Base-by-base conservation (phyloP, 441 rosid species). In the Kokia cookei region DNA sequence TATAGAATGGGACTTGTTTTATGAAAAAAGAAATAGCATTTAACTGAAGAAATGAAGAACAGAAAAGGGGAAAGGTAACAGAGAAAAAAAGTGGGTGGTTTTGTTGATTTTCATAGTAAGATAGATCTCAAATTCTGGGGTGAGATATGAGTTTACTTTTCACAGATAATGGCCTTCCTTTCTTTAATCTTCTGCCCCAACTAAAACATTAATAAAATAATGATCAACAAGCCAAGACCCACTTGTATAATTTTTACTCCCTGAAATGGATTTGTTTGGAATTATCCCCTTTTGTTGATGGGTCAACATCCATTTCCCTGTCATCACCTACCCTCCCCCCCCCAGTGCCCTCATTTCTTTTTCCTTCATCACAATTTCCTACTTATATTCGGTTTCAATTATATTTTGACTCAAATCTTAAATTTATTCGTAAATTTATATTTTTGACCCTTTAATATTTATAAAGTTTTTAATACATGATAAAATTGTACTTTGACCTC, bases 291-390 rank as follows among this genome's bases (percentile, higher is more conserved):
- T 79, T 93, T 82, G 98, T 95, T 95, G 96, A 88, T 84, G 79
- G 92, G 97, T 95, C 97, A 86, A 81, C 97, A 86, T 93, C 99
- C 84, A 75, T 81, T 88, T 59, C 88, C 89, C 78, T 89, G 87
- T 90, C 98, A 88, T 87, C 91, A 91, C 96, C 97, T 89, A 93
- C 82, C 90, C 15, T 17, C 85, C 88, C 82, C 14, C 22, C 22
- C 22, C 22, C 22, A 51, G 87, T 86, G 95, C 97, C 89, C 88
- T 81, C 86, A 88, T 86, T 86, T 86, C 93, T 76, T 84, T 90
- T 83, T 93, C 86, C 73, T 80, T 85, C 81, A 80, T 87, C 22
- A 55, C 78, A 88, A 82, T 86, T 5, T 59, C 69, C 77, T 73
- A 78, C 3, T 59, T 70, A 19, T 19, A 19, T 19, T 19, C 22